Base-by-base conservation (phyloP, 1,139 yeast species). In the Saccharomyces hybrid region DNA sequence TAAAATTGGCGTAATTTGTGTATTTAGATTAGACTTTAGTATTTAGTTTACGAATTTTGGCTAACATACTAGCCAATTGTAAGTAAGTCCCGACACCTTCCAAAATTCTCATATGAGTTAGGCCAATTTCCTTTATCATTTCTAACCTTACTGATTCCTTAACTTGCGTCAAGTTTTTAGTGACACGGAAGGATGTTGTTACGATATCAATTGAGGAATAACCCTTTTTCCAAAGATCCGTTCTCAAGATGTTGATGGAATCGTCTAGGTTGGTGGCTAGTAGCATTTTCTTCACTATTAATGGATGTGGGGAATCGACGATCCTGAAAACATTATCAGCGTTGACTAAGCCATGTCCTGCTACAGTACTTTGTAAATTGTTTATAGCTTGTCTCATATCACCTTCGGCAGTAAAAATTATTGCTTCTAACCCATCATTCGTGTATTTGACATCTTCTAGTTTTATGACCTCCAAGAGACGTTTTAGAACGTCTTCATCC, bases 301-400 rank as follows among this genome's bases (percentile, higher is more conserved):
- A 73, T 0, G 99, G 99, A 70, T 93, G 98, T 1, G 99, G 99
- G 55, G 91, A 88, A 70, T 93, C 99, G 2, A 93, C 99, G 57
- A 93, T 88, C 69, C 88, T 89, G 75, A 90, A 93, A 21, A 93
- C 99, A 66, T 91, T 93, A 47, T 88, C 88, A 52, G 90, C 93
- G 65, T 84, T 87, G 14, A 93, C 97, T 59, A 88, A 79, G 1
- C 88, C 93, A 72, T 91, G 91, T 1, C 99, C 99, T 1, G 97
- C 90, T 29, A 85, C 95, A 0, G 98, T 90, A 68, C 96, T 85
- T 68, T 93, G 99, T 56, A 93, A 71, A 70, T 93, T 93, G 67
- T 95, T 95, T 52, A 95, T 81, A 0, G 99, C 99, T 70, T 93
- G 99, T 72, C 99, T 81, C 99, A 95, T 93, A 69, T 93, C 99